A percentile compares a stretch with the other conserved stretches of the same genome.
Evolutionary conservation across 192 early-diverging fungal species (phyloP).

Genomic region (Umbelopsis vinacea): DNA sequence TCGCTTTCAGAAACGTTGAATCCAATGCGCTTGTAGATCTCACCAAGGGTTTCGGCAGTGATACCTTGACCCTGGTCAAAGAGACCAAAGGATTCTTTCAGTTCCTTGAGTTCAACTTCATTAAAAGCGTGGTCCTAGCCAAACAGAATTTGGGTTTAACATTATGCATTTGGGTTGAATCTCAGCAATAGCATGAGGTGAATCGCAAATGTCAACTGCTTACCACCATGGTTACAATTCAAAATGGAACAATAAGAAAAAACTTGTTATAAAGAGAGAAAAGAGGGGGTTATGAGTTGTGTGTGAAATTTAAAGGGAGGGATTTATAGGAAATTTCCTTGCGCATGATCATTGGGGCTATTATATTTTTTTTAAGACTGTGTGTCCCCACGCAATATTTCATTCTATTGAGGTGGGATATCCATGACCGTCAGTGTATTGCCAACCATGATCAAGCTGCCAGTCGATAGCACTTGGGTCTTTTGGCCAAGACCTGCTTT

Average conservation of each 20-base stretch:
- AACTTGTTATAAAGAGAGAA: not conserved
- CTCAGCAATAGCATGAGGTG: not conserved
- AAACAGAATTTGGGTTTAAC: not conserved
- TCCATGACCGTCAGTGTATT: constrained; percentile 76
- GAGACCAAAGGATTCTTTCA: constrained; percentile 26
- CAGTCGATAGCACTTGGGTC: constrained; percentile 82
- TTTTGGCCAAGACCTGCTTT: not conserved
- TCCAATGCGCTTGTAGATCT: constrained; percentile 32
- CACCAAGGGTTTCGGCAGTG: constrained; percentile 27
- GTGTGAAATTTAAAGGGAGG: constrained; percentile 15
- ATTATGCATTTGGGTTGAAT: constrained; percentile 5
- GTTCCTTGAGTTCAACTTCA: constrained; percentile 32
- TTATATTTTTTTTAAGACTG: constrained; percentile 1
- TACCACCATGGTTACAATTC: constrained; percentile 12
- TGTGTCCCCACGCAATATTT: not conserved
- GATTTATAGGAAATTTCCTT: constrained; percentile 13
- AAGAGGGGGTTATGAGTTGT: not conserved
- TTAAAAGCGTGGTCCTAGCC: constrained; percentile 23
- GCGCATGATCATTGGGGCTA: not conserved
- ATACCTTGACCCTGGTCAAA: constrained; percentile 34
- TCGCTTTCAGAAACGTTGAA: constrained; percentile 30
- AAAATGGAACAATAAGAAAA: not conserved
- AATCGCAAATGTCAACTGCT: not conserved
- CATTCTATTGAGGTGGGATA: constrained; percentile 35
- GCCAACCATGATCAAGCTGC: constrained; percentile 92